Percentiles rank a stretch among this genome's conserved stretches.
phyloP scores from a whole-genome alignment of 352 stramenopile species.

The Proteromonas lacertae region DNA sequence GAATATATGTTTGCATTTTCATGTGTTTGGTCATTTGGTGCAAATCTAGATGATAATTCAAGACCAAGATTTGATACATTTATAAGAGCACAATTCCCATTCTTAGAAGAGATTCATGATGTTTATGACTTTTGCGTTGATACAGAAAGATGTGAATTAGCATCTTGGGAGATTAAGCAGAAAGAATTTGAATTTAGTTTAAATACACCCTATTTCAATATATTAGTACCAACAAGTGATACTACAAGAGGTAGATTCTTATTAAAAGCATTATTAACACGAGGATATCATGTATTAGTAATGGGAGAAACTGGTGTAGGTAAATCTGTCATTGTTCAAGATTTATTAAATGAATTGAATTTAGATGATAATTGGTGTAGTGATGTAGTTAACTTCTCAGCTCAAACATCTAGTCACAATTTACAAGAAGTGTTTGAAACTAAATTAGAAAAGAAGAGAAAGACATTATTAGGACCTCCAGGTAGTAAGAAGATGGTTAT shows the following conservation, averaged over 20 bases:
- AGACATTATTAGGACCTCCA: slow-evolving; percentile 41
- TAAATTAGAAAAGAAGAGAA: slow-evolving; percentile 55
- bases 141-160: slow-evolving; percentile 16
- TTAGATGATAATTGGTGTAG: slow-evolving; percentile 33
- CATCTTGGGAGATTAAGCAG: slow-evolving; percentile 35
- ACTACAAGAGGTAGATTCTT: slow-evolving; percentile 48
- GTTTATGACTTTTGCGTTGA: slow-evolving; percentile 36
- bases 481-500: slow-evolving; percentile 50
- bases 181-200: slow-evolving; percentile 32
- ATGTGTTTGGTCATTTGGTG: slow-evolving; percentile 15
- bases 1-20: background rate
- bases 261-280: slow-evolving; percentile 26
- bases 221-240: slow-evolving; percentile 55
- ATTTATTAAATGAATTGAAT: slow-evolving; percentile 42
- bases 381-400: slow-evolving; percentile 44
- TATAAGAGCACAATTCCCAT: slow-evolving; percentile 25
- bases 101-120: slow-evolving; percentile 1
- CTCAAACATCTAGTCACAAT: slow-evolving; percentile 38
- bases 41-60: slow-evolving; percentile 37
- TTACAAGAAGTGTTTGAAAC: slow-evolving; percentile 40
- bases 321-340: slow-evolving; percentile 58
- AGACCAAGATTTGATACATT: slow-evolving; percentile 41
- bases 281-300: slow-evolving; percentile 37
- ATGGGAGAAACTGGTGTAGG: slow-evolving; percentile 54
- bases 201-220: slow-evolving; percentile 39